Evolutionary conservation across 768 basidiomycete genomes (phyloP).

Genomic region (Fibroporia radiculosa): DNA sequence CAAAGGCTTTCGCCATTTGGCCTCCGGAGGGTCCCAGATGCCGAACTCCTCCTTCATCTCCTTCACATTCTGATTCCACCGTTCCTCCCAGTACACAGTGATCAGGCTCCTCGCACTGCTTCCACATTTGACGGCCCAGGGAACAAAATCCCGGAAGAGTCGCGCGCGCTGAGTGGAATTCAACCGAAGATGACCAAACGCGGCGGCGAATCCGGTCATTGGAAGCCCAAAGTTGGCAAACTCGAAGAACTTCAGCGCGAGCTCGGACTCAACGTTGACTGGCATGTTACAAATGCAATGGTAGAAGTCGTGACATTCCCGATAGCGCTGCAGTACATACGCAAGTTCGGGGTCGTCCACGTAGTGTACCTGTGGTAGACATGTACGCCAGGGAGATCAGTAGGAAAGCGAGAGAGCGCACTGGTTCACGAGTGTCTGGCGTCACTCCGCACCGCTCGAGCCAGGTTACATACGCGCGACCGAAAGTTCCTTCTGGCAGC

Average conservation of each 20-base stretch:
- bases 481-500: constrained; percentile 77
- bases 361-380: constrained; percentile 69
- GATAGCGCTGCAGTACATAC: constrained; percentile 96
- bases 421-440: constrained; percentile 90
- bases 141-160: constrained; percentile 74
- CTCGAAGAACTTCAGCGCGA: constrained; percentile 93
- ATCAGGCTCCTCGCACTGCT: constrained; percentile 68
- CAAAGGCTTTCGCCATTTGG: constrained; percentile 60
- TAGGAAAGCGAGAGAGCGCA: constrained; percentile 27
- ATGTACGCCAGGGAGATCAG: background rate
- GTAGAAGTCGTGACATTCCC: constrained; percentile 97
- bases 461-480: constrained; percentile 84
- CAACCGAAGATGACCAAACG: constrained; percentile 74
- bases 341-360: constrained; percentile 93
- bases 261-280: constrained; percentile 83
- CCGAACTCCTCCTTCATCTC: constrained; percentile 84
- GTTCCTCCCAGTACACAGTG: constrained; percentile 91
- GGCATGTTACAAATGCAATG: constrained; percentile 87
- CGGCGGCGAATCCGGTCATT: constrained; percentile 73
- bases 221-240: constrained; percentile 88
- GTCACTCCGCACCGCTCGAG: constrained; percentile 80
- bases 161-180: constrained; percentile 31
- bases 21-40: constrained; percentile 74
- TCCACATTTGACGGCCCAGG: constrained; percentile 89
- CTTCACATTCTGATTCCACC: constrained; percentile 79